Percentiles rank a stretch among this genome's conserved stretches.
phyloP scores from a whole-genome alignment of 2,329 filamentous ascomycete genomes.

The Diaporthe sp. region DNA sequence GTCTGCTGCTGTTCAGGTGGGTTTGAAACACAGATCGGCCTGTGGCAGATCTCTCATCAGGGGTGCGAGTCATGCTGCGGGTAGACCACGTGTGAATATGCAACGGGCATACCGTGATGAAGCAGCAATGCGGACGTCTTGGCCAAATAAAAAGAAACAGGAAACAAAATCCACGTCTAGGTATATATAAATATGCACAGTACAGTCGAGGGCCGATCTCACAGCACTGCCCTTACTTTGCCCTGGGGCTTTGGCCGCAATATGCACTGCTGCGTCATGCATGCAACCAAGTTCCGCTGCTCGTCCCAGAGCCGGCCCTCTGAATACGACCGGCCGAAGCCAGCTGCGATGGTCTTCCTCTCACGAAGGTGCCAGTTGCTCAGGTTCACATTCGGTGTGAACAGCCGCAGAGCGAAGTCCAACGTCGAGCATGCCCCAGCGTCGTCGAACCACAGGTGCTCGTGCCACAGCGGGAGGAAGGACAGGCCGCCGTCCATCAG shows the following conservation, averaged over 20 bases:
- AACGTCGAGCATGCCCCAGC: constrained; percentile 59
- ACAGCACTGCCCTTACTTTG: constrained; percentile 28
- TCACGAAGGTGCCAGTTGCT: constrained; percentile 60
- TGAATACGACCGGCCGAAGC: constrained; percentile 58
- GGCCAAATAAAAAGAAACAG: constrained; percentile 4
- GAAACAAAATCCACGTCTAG: background rate
- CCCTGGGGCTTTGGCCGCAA: constrained; percentile 45
- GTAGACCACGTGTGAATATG: constrained; percentile 15
- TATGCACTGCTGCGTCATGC: constrained; percentile 63
- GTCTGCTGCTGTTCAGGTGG: constrained; percentile 21
- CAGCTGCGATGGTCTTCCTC: constrained; percentile 54
- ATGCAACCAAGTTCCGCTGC: constrained; percentile 59
- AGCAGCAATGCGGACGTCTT: background rate
- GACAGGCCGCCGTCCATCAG: constrained; percentile 60
- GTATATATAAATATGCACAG: constrained; percentile 29
- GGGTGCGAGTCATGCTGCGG: constrained; percentile 21
- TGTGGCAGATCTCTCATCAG: constrained; percentile 22
- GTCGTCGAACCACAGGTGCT: constrained; percentile 59
- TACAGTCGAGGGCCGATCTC: background rate
- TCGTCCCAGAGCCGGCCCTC: constrained; percentile 62
- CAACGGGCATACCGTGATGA: constrained; percentile 30
- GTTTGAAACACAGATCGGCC: constrained; percentile 31
- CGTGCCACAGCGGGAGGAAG: constrained; percentile 60
- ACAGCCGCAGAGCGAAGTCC: constrained; percentile 65
- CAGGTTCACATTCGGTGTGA: constrained; percentile 55